phyloP scores from a whole-genome alignment of 805 yeast genomes.

The Ogataea degrootiae region DNA sequence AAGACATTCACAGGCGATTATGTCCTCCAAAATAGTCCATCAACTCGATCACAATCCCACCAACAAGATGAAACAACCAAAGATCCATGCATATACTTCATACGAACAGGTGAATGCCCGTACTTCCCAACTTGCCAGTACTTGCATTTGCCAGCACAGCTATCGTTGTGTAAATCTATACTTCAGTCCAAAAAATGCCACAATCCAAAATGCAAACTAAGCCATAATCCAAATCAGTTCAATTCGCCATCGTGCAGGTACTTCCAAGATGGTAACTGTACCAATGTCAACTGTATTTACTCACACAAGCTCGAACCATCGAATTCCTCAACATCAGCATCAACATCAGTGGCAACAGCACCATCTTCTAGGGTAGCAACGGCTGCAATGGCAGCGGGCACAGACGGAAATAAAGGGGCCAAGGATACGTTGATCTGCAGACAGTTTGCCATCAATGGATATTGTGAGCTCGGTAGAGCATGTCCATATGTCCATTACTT shows the following conservation, averaged over 20 bases:
- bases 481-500: constrained; percentile 56
- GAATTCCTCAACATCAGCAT: too few species aligned
- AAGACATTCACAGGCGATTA: constrained; percentile 24
- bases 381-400: too few species aligned
- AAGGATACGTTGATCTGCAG: constrained; percentile 45
- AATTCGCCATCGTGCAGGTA: constrained; percentile 60
- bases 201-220: constrained; percentile 44
- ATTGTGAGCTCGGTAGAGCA: constrained; percentile 54
- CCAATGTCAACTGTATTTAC: constrained; percentile 45
- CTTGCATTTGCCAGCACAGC: constrained; percentile 40
- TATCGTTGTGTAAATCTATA: constrained; percentile 37
- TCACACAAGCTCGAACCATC: constrained; percentile 39
- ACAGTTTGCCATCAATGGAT: constrained; percentile 64
- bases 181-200: constrained; percentile 38
- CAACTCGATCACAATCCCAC: not conserved
- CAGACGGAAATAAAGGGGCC: constrained; percentile 1
- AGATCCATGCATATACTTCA: constrained; percentile 25
- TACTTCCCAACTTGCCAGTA: constrained; percentile 17
- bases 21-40: constrained; percentile 8
- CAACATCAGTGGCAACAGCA: too few species aligned
- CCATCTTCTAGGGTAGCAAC: too few species aligned
- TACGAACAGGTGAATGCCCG: constrained; percentile 42
- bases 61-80: not conserved
- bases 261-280: constrained; percentile 43
- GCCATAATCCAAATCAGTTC: constrained; percentile 54